A percentile compares a stretch with the other conserved stretches of the same genome.
Conservation (phyloP, 768 basidiomycete genomes). For the Clitopilus passeckerianus region DNA sequence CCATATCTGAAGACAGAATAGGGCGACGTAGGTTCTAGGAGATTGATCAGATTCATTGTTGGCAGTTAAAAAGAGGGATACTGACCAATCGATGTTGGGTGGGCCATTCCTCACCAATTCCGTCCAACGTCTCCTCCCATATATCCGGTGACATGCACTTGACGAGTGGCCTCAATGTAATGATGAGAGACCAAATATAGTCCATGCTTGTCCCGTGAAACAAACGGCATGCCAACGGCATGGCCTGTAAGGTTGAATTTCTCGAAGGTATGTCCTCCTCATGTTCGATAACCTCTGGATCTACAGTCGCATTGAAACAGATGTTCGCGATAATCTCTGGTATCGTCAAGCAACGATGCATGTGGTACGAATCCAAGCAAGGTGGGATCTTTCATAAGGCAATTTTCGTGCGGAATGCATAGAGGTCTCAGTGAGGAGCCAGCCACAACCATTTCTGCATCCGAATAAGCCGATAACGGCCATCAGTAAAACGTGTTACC, state of each 20-base stretch:
- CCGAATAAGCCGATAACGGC: too few relatives aligned
- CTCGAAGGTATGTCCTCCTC: not conserved
- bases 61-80: not conserved
- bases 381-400: too few relatives aligned
- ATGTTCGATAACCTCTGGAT: not conserved
- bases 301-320: not conserved
- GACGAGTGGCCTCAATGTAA: not conserved
- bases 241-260: not conserved
- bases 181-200: not conserved
- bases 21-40: not conserved
- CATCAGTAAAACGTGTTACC: too few relatives aligned
- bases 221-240: not conserved
- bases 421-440: too few relatives aligned
- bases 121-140: not conserved
- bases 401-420: too few relatives aligned
- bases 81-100: not conserved
- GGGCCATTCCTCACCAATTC: too few relatives aligned
- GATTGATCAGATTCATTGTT: not conserved
- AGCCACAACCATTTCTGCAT: too few relatives aligned
- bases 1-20: not conserved
- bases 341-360: not conserved
- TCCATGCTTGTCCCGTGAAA: not conserved
- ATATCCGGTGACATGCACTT: constrained; percentile 3
- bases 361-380: not conserved
- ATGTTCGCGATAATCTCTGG: not conserved